Base-by-base conservation (phyloP, 768 basidiomycete species). In the Multifurca ochricompacta region DNA sequence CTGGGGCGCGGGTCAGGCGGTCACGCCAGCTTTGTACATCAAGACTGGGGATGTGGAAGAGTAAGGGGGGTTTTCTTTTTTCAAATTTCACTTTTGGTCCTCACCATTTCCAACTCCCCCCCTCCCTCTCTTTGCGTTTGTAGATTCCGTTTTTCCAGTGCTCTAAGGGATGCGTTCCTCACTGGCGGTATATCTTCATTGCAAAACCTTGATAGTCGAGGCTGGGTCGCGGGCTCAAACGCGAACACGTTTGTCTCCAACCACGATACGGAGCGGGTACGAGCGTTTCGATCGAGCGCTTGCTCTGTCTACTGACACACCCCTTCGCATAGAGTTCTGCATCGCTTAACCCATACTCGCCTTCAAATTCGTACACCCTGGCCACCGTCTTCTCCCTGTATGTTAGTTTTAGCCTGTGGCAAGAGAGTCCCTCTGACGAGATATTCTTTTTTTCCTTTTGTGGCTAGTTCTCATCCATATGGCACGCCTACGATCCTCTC, bases 241-340 rank as follows among this genome's bases (percentile, higher is more conserved):
- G 83, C 83, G 0, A 86, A 85, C 58, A 76, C 80, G 6, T 85
- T 85, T 54, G 82, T 85, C 4, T 70, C 78, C 0, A 83, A 86
- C 60, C 84, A 85, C 53, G 85, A 86, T 59, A 85, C 83, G 1
- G 85, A 85, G 64, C 68, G 84, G 35, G 72, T 71, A 51, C 47
- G 71, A 59, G 6, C 21, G 21, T 30, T 32, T 1, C 9, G 2
- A 18, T 32, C 6, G n/a, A 11, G 25, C 40, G 6, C 6, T 9
- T 8, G n/a, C 25, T 16, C 32, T 35, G 19, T 10, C 14, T 32
- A 21, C 46, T 43, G 25, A 35, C 19, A 45, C 7, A n/a, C n/a
- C n/a, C n/a, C n/a, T 3, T 3, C 11, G 6, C 43, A 1, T 43
- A 74, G 82, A 76, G 73, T 49, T 79, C 78, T 1, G 62, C 51